Base-by-base conservation (phyloP, 1,284 basidiomycete species). In the Fomitopsis schrenkii region DNA sequence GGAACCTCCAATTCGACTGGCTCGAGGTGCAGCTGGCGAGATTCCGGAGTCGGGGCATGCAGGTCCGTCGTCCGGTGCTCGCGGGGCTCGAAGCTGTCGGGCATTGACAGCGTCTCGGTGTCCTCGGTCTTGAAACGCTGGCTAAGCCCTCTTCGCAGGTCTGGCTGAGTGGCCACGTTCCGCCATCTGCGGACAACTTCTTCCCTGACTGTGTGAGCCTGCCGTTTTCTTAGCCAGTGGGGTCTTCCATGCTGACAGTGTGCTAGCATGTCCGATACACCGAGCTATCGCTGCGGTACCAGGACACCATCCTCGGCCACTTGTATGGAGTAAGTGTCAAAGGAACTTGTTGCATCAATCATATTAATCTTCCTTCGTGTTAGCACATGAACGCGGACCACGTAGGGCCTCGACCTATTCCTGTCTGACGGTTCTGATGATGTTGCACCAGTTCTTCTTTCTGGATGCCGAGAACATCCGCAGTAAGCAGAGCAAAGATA, bases 261-360 rank as follows among this genome's bases (percentile, higher is more conserved):
- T 12, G 17, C 52, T 71, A 93, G 90, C 88, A 91, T 73, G 80
- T 88, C 63, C 84, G 90, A 56, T 98, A 96, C 72, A 87, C 87
- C 28, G 93, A 96, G 71, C 76, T 97, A 59, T 83, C 90, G 19
- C 77, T 97, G 63, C 79, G 91, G 60, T 97, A 85, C 75, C 94
- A 97, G 74, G 94, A 96, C 73, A 95, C 93, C 7, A 91, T 97
- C 64, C 80, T 97, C 30, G 94, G 93, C 0, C 93, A 96, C 76
- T 79, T 96, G 42, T 98, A 84, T 67, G 95, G 95, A 64, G 88
- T 88, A 75, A 75, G 87, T 78, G 26, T 40, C 48, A 33, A 15
- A 33, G 8, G 14, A 50, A n/a, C 2, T 7, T 50, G 14, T 33
- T 15, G 19, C 28, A 50, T 33, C 48, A 50, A 14, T 33, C 14